Conservation (phyloP, 1,284 basidiomycete species). For the Phellopilus nigrolimitatus region DNA sequence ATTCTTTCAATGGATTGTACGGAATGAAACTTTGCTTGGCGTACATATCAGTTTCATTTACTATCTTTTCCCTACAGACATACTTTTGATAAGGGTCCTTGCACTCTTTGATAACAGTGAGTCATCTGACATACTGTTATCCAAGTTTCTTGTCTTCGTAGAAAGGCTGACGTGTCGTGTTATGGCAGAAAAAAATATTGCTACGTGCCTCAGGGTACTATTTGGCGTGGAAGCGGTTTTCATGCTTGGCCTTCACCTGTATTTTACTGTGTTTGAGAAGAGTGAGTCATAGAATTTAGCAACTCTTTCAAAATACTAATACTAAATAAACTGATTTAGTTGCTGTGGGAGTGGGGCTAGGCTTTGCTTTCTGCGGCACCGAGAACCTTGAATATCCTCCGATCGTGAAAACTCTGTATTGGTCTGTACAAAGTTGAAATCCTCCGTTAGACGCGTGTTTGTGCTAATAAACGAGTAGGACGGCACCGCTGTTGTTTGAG, state of each 20-base stretch:
- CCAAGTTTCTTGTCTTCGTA: no score
- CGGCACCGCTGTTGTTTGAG: slow-evolving; percentile 7
- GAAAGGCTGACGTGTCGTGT: no score
- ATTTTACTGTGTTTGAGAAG: background rate
- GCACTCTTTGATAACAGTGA: background rate
- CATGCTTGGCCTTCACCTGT: background rate
- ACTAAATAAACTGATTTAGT: background rate
- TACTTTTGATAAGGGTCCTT: slow-evolving; percentile 8
- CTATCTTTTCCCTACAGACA: background rate
- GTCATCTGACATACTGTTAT: background rate
- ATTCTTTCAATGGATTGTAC: slow-evolving; percentile 8
- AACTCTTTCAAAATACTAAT: background rate
- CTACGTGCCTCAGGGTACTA: background rate
- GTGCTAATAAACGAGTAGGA: background rate
- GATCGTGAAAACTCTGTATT: background rate
- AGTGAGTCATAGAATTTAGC: background rate
- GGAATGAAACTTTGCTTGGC: no score
- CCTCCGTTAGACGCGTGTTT: no score
- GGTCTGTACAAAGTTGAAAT: background rate
- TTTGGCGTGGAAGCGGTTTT: background rate
- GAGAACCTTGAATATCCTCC: background rate
- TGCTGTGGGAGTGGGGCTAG: background rate
- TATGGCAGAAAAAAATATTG: background rate
- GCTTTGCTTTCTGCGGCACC: background rate
- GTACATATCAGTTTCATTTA: no score